phyloP scores from a whole-genome alignment of 495 filamentous ascomycete species.

The Aspergillus sclerotiicarbonarius region DNA sequence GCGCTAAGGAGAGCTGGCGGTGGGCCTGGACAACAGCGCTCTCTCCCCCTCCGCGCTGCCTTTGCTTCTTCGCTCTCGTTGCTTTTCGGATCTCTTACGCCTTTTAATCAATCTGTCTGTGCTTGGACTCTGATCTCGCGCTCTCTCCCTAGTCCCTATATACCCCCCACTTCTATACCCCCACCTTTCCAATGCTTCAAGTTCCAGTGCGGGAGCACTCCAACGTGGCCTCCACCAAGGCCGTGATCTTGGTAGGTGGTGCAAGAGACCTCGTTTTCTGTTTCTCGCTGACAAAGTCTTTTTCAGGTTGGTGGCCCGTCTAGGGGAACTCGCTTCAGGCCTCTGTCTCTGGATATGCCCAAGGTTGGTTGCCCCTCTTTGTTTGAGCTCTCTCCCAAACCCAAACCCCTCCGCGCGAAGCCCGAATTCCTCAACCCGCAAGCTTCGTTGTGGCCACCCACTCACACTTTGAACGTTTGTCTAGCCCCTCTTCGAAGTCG shows the following conservation, averaged over 20 bases:
- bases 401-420: background rate
- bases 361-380: conserved; percentile 62
- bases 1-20: background rate
- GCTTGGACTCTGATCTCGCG: background rate
- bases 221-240: conserved; percentile 61
- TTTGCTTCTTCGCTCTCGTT: background rate
- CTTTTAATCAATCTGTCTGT: background rate
- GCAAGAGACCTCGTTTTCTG: background rate
- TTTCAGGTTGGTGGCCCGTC: conserved; percentile 87
- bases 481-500: conserved; percentile 97
- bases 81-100: background rate
- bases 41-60: background rate
- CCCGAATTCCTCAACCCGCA: conserved; percentile 20
- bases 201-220: conserved; percentile 46
- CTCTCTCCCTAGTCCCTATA: background rate
- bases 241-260: conserved; percentile 62
- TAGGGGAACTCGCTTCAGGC: conserved; percentile 92
- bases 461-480: conserved; percentile 9
- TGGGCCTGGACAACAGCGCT: background rate
- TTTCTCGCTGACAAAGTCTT: conserved; percentile 14
- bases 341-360: conserved; percentile 92
- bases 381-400: background rate
- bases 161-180: conserved; percentile 6
- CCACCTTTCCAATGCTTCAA: conserved; percentile 41
- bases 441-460: conserved; percentile 1